Base-by-base conservation (phyloP, 306 rosid genomes). In the Acacia acuminata region DNA sequence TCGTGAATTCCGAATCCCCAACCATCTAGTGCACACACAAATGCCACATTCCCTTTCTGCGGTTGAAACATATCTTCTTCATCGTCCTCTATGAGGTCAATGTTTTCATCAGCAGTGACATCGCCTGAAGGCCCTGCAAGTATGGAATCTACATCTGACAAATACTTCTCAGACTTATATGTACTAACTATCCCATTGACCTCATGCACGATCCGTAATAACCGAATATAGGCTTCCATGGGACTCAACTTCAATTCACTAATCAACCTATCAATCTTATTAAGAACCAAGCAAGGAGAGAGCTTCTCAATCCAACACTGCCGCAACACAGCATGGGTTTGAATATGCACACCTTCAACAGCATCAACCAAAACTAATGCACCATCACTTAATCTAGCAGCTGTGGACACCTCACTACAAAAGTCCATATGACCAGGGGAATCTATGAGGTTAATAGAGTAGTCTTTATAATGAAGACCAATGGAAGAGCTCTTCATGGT, bases 371-470 rank as follows among this genome's bases (percentile, higher is more conserved):
- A 83, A 56, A 95, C 77, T 71, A 95, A 85, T 0, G 98, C 98
- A 32, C 97, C 98, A 68, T 95, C 98, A 76, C 94, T 91, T 32
- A 93, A 77, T 8, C 98, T 87, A 0, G 98, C 98, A 45, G 98
- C 98, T 16, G 98, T 93, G 64, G 98, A 95, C 22, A 95, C 98
- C 79, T 95, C 98, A 77, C 97, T 83, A 83, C 97, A 95, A 78
- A 94, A 95, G 79, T 95, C 98, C 83, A 93, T 91, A 71, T 95
- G 98, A 3, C 98, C 98, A 0, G 97, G 98, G 15, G 98, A 93
- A 76, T 95, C 98, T 40, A 93, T 95, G 45, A 93, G 94, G 87
- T 93, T 95, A 38, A 95, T 22, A 25, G 95, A 79, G 81, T 90
- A 69, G 56, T 55, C 76, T 65, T 50, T 34, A 76, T 88, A 85